phyloP scores from a whole-genome alignment of 2,329 filamentous ascomycete species.

The Verticillium longisporum region DNA sequence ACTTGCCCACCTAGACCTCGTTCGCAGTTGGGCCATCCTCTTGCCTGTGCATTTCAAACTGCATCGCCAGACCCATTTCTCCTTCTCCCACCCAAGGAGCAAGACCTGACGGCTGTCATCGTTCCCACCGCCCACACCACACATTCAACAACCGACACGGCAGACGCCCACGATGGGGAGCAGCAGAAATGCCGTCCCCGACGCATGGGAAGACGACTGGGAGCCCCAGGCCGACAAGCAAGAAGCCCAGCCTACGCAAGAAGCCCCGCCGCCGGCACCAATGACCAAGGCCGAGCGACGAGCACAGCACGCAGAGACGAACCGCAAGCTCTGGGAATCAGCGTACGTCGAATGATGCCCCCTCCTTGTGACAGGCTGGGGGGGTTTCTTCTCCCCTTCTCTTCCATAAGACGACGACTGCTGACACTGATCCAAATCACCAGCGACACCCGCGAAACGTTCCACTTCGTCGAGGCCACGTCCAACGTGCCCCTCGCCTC shows the following conservation, averaged over 20 bases:
- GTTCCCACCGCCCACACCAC: neutral
- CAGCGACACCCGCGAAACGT: slow-evolving; percentile 58
- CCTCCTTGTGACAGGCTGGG: too few relatives aligned
- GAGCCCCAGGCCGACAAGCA: slow-evolving; percentile 64
- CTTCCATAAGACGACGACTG: slow-evolving; percentile 4
- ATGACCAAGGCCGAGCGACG: slow-evolving; percentile 70
- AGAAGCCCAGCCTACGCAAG: slow-evolving; percentile 27
- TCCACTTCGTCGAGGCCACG: slow-evolving; percentile 66
- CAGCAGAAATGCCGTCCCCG: slow-evolving; percentile 48
- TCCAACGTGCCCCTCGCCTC: slow-evolving; percentile 56
- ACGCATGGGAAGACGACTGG: slow-evolving; percentile 93
- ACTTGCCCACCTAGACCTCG: neutral
- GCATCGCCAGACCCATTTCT: neutral
- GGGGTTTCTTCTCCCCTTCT: slow-evolving; percentile 3
- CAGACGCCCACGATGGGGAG: slow-evolving; percentile 32
- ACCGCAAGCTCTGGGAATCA: slow-evolving; percentile 81
- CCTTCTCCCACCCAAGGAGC: neutral
- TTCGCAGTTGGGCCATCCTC: neutral
- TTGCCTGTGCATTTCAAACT: neutral
- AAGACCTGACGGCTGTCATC: neutral
- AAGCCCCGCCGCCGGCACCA: slow-evolving; percentile 26
- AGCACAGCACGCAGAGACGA: slow-evolving; percentile 74
- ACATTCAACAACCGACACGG: neutral
- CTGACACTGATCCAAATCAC: neutral
- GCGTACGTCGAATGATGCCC: slow-evolving; percentile 49